Conservation (phyloP, 73 alveolate genomes). For the Uronychia setigera region DNA sequence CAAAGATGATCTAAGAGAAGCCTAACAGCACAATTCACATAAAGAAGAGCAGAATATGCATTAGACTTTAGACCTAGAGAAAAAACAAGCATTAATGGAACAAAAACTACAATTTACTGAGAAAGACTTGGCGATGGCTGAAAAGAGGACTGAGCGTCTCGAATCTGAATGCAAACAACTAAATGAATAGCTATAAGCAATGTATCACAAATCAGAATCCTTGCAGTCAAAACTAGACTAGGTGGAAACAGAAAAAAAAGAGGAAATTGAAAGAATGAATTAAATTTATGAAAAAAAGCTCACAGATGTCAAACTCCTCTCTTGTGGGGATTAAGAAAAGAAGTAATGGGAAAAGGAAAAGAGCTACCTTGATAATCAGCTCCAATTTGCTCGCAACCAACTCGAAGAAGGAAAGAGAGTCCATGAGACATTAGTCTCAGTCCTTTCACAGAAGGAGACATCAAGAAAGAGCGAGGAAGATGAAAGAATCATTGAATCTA, state of each 20-base stretch:
- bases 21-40: not conserved
- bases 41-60: constrained; percentile 7
- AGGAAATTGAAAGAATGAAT: constrained; percentile 16
- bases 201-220: constrained; percentile 17
- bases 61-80: constrained; percentile 13
- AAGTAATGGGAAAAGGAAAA: constrained; percentile 26
- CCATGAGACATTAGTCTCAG: constrained; percentile 14
- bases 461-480: constrained; percentile 18
- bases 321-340: constrained; percentile 12
- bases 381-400: constrained; percentile 1
- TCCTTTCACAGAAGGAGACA: constrained; percentile 7
- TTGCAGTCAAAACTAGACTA: constrained; percentile 12
- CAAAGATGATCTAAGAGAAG: constrained; percentile 22
- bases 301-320: constrained; percentile 10
- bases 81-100: constrained; percentile 28
- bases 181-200: not conserved
- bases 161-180: not conserved
- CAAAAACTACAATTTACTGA: constrained; percentile 8
- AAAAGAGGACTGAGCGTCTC: not conserved
- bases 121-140: not conserved
- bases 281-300: constrained; percentile 16
- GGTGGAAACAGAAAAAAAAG: constrained; percentile 23
- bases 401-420: constrained; percentile 26
- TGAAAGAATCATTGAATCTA: constrained; percentile 12
- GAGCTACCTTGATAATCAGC: constrained; percentile 12